phyloP scores from a whole-genome alignment of 2,329 filamentous ascomycete species.

The Stemphylium lycopersici region DNA sequence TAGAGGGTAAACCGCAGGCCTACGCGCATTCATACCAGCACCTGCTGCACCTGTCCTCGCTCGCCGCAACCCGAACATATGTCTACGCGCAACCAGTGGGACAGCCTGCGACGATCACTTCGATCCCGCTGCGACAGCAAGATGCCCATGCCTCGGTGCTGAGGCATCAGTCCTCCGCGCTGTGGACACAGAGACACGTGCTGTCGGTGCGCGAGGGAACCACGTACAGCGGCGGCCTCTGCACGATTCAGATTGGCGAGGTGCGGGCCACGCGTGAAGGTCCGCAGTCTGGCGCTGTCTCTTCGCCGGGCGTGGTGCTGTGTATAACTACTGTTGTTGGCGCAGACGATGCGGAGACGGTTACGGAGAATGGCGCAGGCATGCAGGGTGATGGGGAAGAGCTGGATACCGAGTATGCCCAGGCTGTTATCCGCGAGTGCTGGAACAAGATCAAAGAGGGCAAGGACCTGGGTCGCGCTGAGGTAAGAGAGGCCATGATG shows the following conservation, averaged over 20 bases:
- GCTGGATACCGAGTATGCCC: slow-evolving; percentile 30
- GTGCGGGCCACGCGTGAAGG: slow-evolving; percentile 31
- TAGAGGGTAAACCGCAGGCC: slow-evolving; percentile 21
- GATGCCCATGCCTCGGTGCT: slow-evolving; percentile 29
- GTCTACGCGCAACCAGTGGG: slow-evolving; percentile 30
- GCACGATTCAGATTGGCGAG: slow-evolving; percentile 38
- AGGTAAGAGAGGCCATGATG: slow-evolving; percentile 39
- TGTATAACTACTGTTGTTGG: slow-evolving; percentile 32
- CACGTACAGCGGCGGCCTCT: slow-evolving; percentile 30
- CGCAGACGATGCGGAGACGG: slow-evolving; percentile 5
- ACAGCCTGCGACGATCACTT: slow-evolving; percentile 20
- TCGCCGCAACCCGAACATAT: slow-evolving; percentile 29
- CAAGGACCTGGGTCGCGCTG: slow-evolving; percentile 31
- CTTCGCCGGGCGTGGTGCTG: slow-evolving; percentile 37
- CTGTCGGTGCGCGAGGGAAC: slow-evolving; percentile 29
- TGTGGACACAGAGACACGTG: slow-evolving; percentile 37
- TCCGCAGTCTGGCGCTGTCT: slow-evolving; percentile 17
- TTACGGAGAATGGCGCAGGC: background rate
- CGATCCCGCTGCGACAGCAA: slow-evolving; percentile 33
- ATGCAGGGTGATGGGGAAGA: slow-evolving; percentile 8
- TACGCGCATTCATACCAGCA: slow-evolving; percentile 38
- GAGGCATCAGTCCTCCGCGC: slow-evolving; percentile 27
- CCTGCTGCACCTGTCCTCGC: slow-evolving; percentile 34
- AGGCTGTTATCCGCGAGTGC: slow-evolving; percentile 30
- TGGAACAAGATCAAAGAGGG: slow-evolving; percentile 34